phyloP scores from a whole-genome alignment of 805 yeast species.

The Lachancea mirantina region DNA sequence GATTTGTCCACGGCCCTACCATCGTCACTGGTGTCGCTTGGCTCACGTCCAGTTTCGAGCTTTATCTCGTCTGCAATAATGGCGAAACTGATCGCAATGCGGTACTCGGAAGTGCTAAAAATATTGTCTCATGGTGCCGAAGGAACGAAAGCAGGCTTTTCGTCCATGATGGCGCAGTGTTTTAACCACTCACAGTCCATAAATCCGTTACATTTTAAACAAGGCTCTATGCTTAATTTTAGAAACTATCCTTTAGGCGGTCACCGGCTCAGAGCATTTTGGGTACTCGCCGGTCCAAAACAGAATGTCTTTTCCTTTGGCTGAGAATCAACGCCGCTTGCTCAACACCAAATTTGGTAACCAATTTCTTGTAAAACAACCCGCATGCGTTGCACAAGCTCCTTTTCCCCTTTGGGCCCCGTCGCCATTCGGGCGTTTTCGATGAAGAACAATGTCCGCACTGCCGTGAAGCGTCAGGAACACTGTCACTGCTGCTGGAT shows the following conservation, averaged over 20 bases:
- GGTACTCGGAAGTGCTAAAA: constrained; percentile 51
- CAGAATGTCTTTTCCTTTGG: constrained; percentile 11
- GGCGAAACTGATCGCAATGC: constrained; percentile 52
- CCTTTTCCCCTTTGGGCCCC: constrained; percentile 71
- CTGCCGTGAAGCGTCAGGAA: neutral
- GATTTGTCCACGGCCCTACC: constrained; percentile 11
- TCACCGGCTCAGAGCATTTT: constrained; percentile 7
- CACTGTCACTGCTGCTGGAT: neutral
- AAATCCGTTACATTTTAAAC: neutral
- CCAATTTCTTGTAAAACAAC: constrained; percentile 58
- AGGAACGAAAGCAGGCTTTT: constrained; percentile 64
- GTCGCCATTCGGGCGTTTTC: constrained; percentile 71
- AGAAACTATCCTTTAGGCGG: constrained; percentile 1
- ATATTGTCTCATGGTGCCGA: constrained; percentile 69
- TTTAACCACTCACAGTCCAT: constrained; percentile 25
- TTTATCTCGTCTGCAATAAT: constrained; percentile 46
- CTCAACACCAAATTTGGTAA: constrained; percentile 32
- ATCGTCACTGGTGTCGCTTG: constrained; percentile 42
- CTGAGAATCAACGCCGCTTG: constrained; percentile 14
- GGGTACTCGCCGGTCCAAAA: constrained; percentile 16
- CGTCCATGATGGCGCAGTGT: constrained; percentile 65
- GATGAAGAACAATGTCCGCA: constrained; percentile 18
- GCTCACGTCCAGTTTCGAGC: constrained; percentile 54
- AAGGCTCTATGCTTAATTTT: neutral
- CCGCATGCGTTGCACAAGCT: constrained; percentile 84